These are phyloP conservation scores for Ambrosia artemisiifolia DNA, from an alignment of 129 eudicot genomes.

Conservation along the genomic window DNA sequence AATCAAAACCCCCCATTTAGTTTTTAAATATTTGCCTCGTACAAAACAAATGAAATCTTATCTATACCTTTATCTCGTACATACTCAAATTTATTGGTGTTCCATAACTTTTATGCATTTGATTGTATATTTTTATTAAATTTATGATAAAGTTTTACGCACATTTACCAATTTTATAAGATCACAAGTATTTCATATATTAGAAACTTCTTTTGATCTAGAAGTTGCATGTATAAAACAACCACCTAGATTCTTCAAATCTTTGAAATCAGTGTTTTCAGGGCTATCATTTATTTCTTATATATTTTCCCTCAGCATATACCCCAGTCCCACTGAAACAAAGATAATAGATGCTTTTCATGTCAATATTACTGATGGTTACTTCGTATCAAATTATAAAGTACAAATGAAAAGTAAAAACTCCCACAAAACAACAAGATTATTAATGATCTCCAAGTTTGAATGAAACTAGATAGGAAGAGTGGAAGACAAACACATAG, in stretches of 20 bases:
- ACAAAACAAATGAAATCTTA: no score
- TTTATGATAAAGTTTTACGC: no score
- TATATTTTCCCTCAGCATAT: no score
- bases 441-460: constrained; percentile 17
- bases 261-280: not conserved
- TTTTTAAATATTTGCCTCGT: no score
- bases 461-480: constrained; percentile 9
- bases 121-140: no score
- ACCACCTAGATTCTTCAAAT: not conserved
- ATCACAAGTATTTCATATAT: no score
- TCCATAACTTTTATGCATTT: no score
- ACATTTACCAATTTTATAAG: no score
- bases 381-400: constrained; percentile 12
- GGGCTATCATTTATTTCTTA: not conserved
- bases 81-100: not conserved
- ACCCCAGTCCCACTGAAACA: no score
- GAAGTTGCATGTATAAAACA: not conserved
- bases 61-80: not conserved
- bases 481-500: constrained; percentile 2
- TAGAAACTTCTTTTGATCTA: not conserved
- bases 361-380: constrained; percentile 18
- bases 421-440: constrained; percentile 27
- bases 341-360: constrained; percentile 19
- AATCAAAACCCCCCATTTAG: no score
- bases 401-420: constrained; percentile 18